Base-by-base conservation (phyloP, 2,329 filamentous ascomycete genomes). In the Talaromyces sp. region DNA sequence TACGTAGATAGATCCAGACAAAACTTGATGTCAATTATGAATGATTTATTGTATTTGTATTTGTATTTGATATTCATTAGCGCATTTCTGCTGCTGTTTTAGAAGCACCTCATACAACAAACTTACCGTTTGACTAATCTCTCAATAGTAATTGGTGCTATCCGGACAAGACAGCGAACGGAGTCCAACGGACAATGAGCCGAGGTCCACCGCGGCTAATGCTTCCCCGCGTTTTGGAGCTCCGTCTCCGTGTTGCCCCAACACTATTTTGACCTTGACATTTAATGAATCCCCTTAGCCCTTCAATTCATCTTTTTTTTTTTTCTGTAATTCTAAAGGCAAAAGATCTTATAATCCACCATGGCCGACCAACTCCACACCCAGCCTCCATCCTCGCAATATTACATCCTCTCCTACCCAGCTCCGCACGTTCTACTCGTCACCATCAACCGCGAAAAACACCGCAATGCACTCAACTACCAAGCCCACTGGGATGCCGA, bases 401-500 rank as follows among this genome's bases (percentile, higher is more conserved):
- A 72, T 64, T 69, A 70, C 57, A 65, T 68, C 55, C 70, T 80
- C 63, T 68, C 71, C 57, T 78, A 79, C 72, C 81, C 81, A 66
- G 65, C 73, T 62, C 70, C 76, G 47, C 71, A 77, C 65, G 70
- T 82, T 72, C 71, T 82, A 62, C 73, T 83, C 60, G 75, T 83
- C 62, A 78, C 80, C 53, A 74, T 81, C 62, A 77, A 77, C 64
- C 74, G 79, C 11, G 73, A 75, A 10, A 69, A 72, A 52, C 70
- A 73, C 15, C 73, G 80, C 60, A 81, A 81, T 69, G 77, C 76
- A 66, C 79, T 81, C 66, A 76, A 75, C 61, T 66, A 68, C n/a
- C 65, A 70, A 3, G 77, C 76, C 52, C 72, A 80, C 66, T 69
- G 69, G 59, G 77, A 80, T 47, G 70, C 80, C 6, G 72, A 79